Base-by-base conservation (phyloP, 2,329 filamentous ascomycete genomes). In the Cadophora malorum region DNA sequence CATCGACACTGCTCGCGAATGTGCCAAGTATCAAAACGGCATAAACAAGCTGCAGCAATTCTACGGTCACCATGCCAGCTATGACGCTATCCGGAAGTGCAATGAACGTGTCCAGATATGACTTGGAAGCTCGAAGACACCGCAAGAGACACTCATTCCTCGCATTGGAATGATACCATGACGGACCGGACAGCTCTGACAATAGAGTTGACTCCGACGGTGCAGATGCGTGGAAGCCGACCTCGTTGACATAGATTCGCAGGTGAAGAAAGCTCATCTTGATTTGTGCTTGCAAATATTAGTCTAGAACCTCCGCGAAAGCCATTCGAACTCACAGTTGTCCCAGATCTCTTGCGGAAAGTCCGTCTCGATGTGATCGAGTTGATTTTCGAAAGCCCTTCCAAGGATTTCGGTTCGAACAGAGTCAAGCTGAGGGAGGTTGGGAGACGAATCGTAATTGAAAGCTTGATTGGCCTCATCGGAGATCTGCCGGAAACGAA, bases 381-480 rank as follows among this genome's bases (percentile, higher is more conserved):
- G 69, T 23, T 73, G 70, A 23, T 71, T 67, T 25, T 73, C 64
- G 60, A 77, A 77, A 0, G 70, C 64, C 31, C 73, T 72, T 10
- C 71, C 63, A 9, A 75, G 67, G 28, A 76, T 70, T 45, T 76
- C 71, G 3, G 76, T 74, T 9, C 72, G 67, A 5, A 71, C 33
- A 0, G 71, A 10, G 47, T 77, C 74, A 7, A 74, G 59, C 7
- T 71, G 70, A 10, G 70, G 66, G 23, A 70, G 59, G 21, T 70
- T 49, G 14, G 64, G 58, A n/a, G 62, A 62, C 21, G 66, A 66
- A 49, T 71, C 67, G 28, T 76, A 77, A 59, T 75, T 69, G 59
- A 77, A 78, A 1, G 74, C 69, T 31, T 72, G 60, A 63, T 70
- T 74, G 12, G 76, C 69, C 28, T 77, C 73, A 60, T 77, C 74